phyloP scores from a whole-genome alignment of 2,329 filamentous ascomycete genomes.

The Pestalotiopsis sp. region DNA sequence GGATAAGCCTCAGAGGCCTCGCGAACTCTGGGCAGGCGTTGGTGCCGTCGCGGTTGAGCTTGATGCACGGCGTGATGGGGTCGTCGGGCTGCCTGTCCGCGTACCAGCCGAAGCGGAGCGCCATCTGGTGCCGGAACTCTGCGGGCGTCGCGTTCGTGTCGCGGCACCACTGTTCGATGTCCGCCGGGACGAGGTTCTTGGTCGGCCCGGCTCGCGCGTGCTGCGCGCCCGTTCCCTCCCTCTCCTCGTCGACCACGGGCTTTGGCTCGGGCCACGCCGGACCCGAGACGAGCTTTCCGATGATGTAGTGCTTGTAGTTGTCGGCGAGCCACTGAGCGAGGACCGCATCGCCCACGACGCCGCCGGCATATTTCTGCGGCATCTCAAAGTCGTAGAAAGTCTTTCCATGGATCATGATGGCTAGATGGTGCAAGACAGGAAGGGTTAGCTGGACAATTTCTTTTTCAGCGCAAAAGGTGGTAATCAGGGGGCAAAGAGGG shows the following conservation, averaged over 20 bases:
- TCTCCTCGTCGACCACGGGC: neutral
- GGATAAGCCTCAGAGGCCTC: neutral
- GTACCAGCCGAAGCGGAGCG: neutral
- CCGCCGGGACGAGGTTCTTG: neutral
- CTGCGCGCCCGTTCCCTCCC: neutral
- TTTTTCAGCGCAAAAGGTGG: neutral
- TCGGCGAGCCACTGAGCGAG: constrained; percentile 7
- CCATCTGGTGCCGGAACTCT: neutral
- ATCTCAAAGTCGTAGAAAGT: constrained; percentile 6
- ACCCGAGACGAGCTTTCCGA: constrained; percentile 10
- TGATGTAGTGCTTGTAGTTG: neutral
- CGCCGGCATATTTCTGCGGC: constrained; percentile 9
- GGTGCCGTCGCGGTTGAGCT: neutral
- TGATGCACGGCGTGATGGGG: neutral
- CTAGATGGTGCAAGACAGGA: neutral
- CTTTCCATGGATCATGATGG: constrained; percentile 13
- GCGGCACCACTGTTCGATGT: neutral
- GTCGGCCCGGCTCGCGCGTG: too few relatives aligned
- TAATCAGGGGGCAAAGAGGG: neutral
- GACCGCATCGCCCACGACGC: neutral
- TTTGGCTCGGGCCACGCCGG: neutral
- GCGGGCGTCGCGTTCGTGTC: neutral
- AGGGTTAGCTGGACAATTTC: neutral
- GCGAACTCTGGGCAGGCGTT: neutral
- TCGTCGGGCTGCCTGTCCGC: neutral